These are phyloP conservation scores for Astrocystis sublimbata DNA, from an alignment of 495 filamentous ascomycete species.

Conservation along the genomic window DNA sequence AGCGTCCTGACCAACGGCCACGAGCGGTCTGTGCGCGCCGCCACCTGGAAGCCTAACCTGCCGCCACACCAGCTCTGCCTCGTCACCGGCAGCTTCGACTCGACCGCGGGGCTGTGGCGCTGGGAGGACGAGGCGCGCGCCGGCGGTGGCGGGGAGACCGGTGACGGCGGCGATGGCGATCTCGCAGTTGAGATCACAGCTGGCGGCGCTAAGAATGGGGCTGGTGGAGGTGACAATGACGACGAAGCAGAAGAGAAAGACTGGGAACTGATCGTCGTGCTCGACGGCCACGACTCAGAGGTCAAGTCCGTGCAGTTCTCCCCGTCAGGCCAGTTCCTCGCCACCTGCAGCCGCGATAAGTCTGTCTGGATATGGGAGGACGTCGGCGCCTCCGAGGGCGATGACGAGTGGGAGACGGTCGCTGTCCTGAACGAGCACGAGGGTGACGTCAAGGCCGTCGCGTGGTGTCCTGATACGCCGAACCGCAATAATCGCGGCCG, in stretches of 20 bases:
- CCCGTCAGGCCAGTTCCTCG: slow-evolving; percentile 75
- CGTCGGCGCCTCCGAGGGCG: slow-evolving; percentile 63
- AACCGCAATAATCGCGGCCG: slow-evolving; percentile 46
- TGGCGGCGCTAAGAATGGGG: slow-evolving; percentile 20
- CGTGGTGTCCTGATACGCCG: slow-evolving; percentile 78
- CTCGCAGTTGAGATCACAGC: slow-evolving; percentile 32
- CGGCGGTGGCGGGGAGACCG: not conserved
- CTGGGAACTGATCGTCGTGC: slow-evolving; percentile 82
- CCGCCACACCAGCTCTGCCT: slow-evolving; percentile 64
- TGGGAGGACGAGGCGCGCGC: slow-evolving; percentile 52
- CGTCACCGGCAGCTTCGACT: slow-evolving; percentile 90
- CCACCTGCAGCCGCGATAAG: slow-evolving; percentile 90
- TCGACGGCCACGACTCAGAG: slow-evolving; percentile 93
- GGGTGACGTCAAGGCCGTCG: slow-evolving; percentile 90
- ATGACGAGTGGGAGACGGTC: slow-evolving; percentile 94
- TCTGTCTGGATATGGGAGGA: slow-evolving; percentile 99
- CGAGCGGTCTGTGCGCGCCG: slow-evolving; percentile 76
- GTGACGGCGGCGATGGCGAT: slow-evolving; percentile 2
- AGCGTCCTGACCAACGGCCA: slow-evolving; percentile 83
- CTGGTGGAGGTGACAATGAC: no score
- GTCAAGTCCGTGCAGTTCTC: slow-evolving; percentile 85
- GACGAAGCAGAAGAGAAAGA: slow-evolving; percentile 62
- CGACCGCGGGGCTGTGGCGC: slow-evolving; percentile 85
- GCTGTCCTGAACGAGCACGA: slow-evolving; percentile 92
- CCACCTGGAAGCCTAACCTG: slow-evolving; percentile 79